Evolutionary conservation across 306 rosid genomes (phyloP).

Genomic region (Cucumis cinereus): DNA sequence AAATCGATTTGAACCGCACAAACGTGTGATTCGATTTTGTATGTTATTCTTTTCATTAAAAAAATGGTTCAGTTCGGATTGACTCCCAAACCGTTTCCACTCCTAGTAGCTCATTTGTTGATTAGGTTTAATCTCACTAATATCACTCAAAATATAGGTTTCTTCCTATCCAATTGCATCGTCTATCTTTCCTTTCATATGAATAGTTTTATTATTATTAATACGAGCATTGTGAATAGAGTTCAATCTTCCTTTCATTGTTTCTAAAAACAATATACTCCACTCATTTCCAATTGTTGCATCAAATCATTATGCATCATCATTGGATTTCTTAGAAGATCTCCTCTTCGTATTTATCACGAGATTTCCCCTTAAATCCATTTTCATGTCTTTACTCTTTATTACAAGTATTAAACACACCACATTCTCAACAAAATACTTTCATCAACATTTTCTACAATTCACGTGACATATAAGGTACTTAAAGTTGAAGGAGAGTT

Average conservation of each 20-base stretch:
- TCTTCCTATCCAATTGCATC: too few species aligned
- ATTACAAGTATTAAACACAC: neutral
- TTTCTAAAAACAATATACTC: neutral
- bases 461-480: neutral
- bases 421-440: neutral
- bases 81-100: too few species aligned
- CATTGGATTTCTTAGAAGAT: too few species aligned
- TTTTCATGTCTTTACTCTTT: neutral
- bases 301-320: neutral
- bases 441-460: neutral
- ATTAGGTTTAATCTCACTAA: neutral
- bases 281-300: neutral
- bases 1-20: too few species aligned
- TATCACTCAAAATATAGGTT: neutral
- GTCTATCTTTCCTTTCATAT: too few species aligned
- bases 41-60: too few species aligned
- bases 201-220: too few species aligned
- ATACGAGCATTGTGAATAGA: neutral
- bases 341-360: neutral
- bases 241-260: neutral
- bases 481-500: slow-evolving; percentile 40
- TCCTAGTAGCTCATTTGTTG: too few species aligned
- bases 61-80: too few species aligned
- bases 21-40: too few species aligned
- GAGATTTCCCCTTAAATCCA: neutral